Evolutionary conservation across 2,329 filamentous ascomycete species (phyloP), one percentile per base, ranked within the genome.

Genomic region (Pestalotiopsis sp.): DNA sequence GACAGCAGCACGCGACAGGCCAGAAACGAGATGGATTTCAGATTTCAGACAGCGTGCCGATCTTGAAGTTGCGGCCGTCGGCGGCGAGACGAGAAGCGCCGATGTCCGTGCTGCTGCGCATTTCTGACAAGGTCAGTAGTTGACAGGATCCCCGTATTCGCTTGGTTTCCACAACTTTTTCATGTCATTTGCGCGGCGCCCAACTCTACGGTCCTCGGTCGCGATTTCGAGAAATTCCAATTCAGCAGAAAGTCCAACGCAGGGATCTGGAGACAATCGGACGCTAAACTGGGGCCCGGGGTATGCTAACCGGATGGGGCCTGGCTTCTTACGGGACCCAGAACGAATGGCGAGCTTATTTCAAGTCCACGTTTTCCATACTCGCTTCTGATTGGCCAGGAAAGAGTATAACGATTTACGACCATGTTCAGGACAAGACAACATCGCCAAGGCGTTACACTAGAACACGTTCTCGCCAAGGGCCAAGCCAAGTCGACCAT

Each of bases 291-390:
- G 25, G 25, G 17, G 27, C 27, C 59, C 59, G 61, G 61, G 41
- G 25, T 52, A 52, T 31, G 12, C 61, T 64, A 64, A 52, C 61
- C 25, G 4, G 13, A 49, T 17, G n/a, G 4, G 39, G 36, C 2
- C 14, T 45, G 38, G 61, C n/a, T 11, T 25, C 12, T 11, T 49
- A 31, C 39, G 61, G 38, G 61, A 49, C 6, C 20, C 41, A 64
- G 61, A 49, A 64, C 61, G 61, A 64, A 64, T 64, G 38, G 39
- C 38, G 61, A 64, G 61, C 61, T 64, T 64, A 64, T 45, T 64
- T 52, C 41, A 31, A 64, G 61, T 25, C 38, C 61, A 64, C 61
- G 61, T 64, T 64, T 64, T 45, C 39, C 3, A 27, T 25, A n/a
- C 9, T 27, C n/a, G 4, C 6, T 5, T 64, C 38, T 64, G 61